Percentiles rank a stretch among this genome's conserved stretches.
phyloP scores from a whole-genome alignment of 2,329 filamentous ascomycete species.

The Sporothrix inflata region DNA sequence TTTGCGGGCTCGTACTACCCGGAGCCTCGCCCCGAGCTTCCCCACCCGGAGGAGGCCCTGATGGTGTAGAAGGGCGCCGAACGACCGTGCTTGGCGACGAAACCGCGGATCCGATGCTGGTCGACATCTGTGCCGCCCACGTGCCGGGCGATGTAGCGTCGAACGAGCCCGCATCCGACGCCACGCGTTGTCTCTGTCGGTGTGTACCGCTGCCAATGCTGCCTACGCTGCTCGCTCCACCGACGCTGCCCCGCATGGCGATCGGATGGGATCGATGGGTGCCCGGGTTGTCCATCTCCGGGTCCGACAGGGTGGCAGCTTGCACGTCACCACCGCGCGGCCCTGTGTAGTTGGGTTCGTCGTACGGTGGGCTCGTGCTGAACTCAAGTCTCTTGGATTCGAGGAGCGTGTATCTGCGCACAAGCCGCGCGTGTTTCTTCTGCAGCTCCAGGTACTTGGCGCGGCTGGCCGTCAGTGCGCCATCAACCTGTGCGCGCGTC shows the following conservation, averaged over 20 bases:
- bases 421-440: constrained; percentile 54
- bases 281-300: constrained; percentile 45
- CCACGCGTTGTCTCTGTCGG: constrained; percentile 43
- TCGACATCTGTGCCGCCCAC: constrained; percentile 41
- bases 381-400: constrained; percentile 43
- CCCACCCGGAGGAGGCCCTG: constrained; percentile 31
- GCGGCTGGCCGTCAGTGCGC: constrained; percentile 54
- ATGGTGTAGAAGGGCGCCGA: constrained; percentile 46
- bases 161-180: constrained; percentile 50
- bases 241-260: constrained; percentile 35
- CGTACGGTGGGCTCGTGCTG: constrained; percentile 8
- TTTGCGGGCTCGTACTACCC: constrained; percentile 44
- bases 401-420: constrained; percentile 56
- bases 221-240: constrained; percentile 15
- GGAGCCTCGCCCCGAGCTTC: constrained; percentile 27
- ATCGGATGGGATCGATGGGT: constrained; percentile 45
- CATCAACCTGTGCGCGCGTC: constrained; percentile 48
- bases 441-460: constrained; percentile 59
- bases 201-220: background rate
- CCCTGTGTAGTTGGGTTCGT: constrained; percentile 1
- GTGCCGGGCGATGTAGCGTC: constrained; percentile 37
- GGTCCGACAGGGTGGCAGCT: constrained; percentile 34
- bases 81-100: constrained; percentile 35
- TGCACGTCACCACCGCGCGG: constrained; percentile 24
- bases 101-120: constrained; percentile 36